Base-by-base conservation (phyloP, 306 rosid genomes). In the Gillenia trifoliata region DNA sequence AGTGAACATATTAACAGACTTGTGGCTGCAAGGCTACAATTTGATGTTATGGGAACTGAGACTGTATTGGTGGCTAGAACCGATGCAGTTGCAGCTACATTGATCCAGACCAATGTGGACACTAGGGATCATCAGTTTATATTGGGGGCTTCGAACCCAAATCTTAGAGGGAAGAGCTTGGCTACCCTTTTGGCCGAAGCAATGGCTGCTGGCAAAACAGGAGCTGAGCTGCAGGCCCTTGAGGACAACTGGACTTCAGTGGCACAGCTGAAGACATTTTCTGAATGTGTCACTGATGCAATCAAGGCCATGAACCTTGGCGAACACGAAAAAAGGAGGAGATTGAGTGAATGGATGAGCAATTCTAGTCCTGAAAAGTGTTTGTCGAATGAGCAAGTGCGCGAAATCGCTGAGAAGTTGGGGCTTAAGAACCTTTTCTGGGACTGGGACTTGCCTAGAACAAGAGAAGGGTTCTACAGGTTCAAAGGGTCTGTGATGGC, bases 11-110 rank as follows among this genome's bases (percentile, higher is more conserved):
- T 94, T 75, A 94, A 94, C 11, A 77, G 98, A 78, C 96, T 92
- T 1, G 97, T 94, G 19, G 96, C 96, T 20, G 97, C 96, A 11
- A 87, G 99, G 85, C 75, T 92, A 71, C 99, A 94, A 72, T 94
- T 92, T 74, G 99, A 92, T 82, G 98, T 90, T 7, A 92, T 92
- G 97, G 99, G 95, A 1, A 97, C 93, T 19, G 99, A 94, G 82
- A 90, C 95, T 2, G 83, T 92, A 12, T 66, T 94, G 59, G 96
- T 94, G 71, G 99, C 97, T n/a, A 66, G 99, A 77, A 92, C 98
- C 0, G 97, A 94, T 56, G 99, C 99, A 0, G 97, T 68, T 0
- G 99, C 80, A 0, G 97, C 99, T 8, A 90, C 29, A 64, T 60
- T 94, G 77, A 92, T 94, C 75, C 99, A 94, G 65, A 90, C 96